Conservation (phyloP, 208 protist genomes). For the Wallacemonas sp. region DNA sequence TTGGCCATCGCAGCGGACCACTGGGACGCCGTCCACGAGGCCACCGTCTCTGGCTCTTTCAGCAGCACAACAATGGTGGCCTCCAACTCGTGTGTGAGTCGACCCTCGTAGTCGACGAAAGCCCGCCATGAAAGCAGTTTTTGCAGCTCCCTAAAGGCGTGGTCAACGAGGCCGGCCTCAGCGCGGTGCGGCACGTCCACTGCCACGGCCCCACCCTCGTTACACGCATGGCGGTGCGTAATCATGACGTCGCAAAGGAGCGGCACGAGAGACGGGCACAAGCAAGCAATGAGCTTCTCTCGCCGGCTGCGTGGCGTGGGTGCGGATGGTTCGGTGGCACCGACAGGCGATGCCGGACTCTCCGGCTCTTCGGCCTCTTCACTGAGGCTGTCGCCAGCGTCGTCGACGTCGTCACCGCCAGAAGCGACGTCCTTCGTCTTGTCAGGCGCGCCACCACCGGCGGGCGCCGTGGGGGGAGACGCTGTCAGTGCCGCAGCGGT, state of each 20-base stretch:
- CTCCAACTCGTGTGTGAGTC: background rate
- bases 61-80: background rate
- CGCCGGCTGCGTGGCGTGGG: too few relatives aligned
- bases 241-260: background rate
- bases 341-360: too few relatives aligned
- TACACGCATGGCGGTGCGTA: background rate
- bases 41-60: background rate
- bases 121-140: background rate
- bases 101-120: constrained; percentile 4
- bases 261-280: background rate
- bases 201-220: too few relatives aligned
- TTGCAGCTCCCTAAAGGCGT: constrained; percentile 1
- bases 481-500: background rate
- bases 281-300: background rate
- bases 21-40: background rate
- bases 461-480: background rate
- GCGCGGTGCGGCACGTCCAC: too few relatives aligned
- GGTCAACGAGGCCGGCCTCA: background rate
- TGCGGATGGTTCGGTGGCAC: too few relatives aligned
- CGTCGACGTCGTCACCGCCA: too few relatives aligned
- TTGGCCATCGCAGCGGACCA: background rate
- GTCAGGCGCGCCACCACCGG: too few relatives aligned
- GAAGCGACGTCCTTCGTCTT: too few relatives aligned
- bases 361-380: too few relatives aligned
- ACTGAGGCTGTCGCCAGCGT: too few relatives aligned